Percentiles rank a stretch among this genome's conserved stretches.
These are phyloP conservation scores for Erodium moschatum DNA, from an alignment of 441 rosid species.

Conservation along the genomic window DNA sequence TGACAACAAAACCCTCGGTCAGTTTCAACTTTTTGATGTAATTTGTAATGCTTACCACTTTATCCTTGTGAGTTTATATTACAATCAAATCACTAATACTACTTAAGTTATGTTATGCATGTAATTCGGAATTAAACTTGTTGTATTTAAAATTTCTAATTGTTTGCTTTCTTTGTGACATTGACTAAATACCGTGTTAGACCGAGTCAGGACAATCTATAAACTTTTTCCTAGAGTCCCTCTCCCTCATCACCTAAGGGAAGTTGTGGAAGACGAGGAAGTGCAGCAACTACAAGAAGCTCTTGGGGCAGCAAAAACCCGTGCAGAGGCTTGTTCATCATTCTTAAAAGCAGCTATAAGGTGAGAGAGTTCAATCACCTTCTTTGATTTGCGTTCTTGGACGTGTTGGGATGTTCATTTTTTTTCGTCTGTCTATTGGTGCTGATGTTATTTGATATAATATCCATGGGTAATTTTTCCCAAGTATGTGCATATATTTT, in stretches of 20 bases:
- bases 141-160: constrained; percentile 2
- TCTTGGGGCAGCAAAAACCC: constrained; percentile 75
- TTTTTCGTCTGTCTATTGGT: not conserved
- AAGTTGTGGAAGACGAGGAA: constrained; percentile 42
- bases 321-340: constrained; percentile 71
- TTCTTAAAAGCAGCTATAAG: constrained; percentile 78
- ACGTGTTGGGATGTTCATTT: not conserved
- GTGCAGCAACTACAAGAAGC: constrained; percentile 64
- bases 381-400: constrained; percentile 1
- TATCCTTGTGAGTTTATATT: not conserved
- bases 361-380: constrained; percentile 32
- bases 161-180: constrained; percentile 12
- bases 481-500: not conserved
- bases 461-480: not conserved
- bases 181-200: constrained; percentile 42
- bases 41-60: constrained; percentile 6
- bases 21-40: constrained; percentile 29
- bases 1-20: constrained; percentile 58
- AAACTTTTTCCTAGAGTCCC: constrained; percentile 68
- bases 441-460: not conserved
- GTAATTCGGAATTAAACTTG: not conserved
- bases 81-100: not conserved
- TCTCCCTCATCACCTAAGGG: constrained; percentile 61
- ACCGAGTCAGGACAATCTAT: constrained; percentile 61
- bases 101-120: not conserved